Evolutionary conservation across 2,329 filamentous ascomycete species (phyloP), one percentile per base, ranked within the genome.

Genomic region (Hypoxylon sp.): DNA sequence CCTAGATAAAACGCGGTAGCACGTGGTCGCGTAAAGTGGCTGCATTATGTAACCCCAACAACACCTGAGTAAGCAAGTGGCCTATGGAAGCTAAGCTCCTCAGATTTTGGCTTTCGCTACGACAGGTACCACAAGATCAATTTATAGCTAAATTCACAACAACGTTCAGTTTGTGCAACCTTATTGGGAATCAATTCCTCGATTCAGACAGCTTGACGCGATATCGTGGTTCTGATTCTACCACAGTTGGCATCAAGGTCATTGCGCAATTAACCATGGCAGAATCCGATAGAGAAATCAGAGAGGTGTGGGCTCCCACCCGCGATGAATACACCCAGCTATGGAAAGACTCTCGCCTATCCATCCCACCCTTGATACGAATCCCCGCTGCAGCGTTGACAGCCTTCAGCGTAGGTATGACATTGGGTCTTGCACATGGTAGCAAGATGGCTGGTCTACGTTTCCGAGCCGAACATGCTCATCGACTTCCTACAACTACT

Each of bases 401-500:
- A 26, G 89, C 91, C 5, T 92, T 92, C 72, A 74, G 87, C 3
- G 83, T 90, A n/a, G 93, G 94, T 59, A 85, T 92, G 77, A 83
- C 83, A 0, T 83, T 97, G 11, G 94, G 94, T 26, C 83, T 90
- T 17, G 85, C 89, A 5, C 89, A 94, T 62, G 94, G 93, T 24
- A 90, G 90, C 65, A 90, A 90, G 76, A 90, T 87, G 78, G 88
- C 93, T 0, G 91, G 92, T 57, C 85, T 97, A 64, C 91, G 92
- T 42, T 99, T 98, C 83, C 91, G 95, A 61, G 96, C 96, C 67
- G 96, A 99, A 81, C 97, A 99, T 78, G 94, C 96, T 0, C 96
- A 99, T 84, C 92, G 95, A 72, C 89, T 98, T 69, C 96, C 96
- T 19, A 90, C 88, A 3, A 91, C 91, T 0, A 90, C 93, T 26